Evolutionary conservation across 441 rosid species (phyloP), one percentile per base, ranked within the genome.

Genomic region (Erodium chrysanthum): DNA sequence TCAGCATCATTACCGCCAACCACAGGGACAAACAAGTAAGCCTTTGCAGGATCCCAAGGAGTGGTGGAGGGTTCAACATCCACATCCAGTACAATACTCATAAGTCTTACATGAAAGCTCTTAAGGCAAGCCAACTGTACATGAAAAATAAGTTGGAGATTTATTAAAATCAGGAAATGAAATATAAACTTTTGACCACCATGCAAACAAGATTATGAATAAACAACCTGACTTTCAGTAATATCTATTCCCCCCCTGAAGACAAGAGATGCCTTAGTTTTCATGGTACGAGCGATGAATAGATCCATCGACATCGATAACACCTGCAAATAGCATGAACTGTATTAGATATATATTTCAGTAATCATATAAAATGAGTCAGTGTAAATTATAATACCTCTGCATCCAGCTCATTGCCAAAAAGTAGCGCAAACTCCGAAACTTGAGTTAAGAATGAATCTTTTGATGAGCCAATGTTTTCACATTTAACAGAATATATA

Each of bases 281-380:
- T 83, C 91, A 95, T 84, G 88, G 96, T 91, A 76, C 99, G 98
- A 78, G 98, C 99, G 80, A 95, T 82, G 90, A 92, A 95, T 78
- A 95, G 96, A 92, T 95, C 97, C 96, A 92, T 87, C 78, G 96
- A 87, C 98, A 92, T 95, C 97, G 98, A 95, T 92, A 95, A 89
- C 88, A 95, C 98, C 99, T 95, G 81, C 62, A 18, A 73, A 54
- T 7, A 66, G 44, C 9, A 63, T 44, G 14, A 58, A 52, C 22
- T n/a, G 66, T 78, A 35, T 40, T 54, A 54, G 63, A 68, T 7
- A 66, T 74, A 59, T 46, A 50, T 12, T 58, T 52, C 7, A 25
- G 42, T 48, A 33, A 70, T 61, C 67, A 68, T 33, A 33, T 40
- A 50, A 15, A 21, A 67, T 21, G 50, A 70, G 64, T 54, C 14